Base-by-base conservation (phyloP, 2,329 filamentous ascomycete species). In the Colletotrichum lupini region DNA sequence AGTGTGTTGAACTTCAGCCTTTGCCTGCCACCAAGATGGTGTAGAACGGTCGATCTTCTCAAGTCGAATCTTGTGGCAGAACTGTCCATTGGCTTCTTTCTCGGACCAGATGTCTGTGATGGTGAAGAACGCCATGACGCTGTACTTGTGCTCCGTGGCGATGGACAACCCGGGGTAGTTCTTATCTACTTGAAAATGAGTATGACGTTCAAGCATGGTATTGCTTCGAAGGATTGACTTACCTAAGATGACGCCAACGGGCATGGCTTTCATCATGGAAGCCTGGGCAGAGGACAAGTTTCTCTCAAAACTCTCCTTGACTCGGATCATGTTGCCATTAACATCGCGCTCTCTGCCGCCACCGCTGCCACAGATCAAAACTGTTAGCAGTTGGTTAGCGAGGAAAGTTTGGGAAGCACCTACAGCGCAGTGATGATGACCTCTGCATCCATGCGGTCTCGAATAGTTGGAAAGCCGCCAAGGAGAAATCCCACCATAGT, bases 61-160 rank as follows among this genome's bases (percentile, higher is more conserved):
- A 4, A 94, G 87, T 0, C 92, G 88, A 30, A 92, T 86, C 75
- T 90, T 91, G 76, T 88, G 87, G 0, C 81, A 75, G 1, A 76
- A 78, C 6, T 81, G 77, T 2, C 78, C 79, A 1, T 83, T 74
- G 5, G 58, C 55, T 14, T 83, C 83, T 72, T 85, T 87, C 76
- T 95, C 93, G 12, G 82, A 84, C 93, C 93, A 95, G 0, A 94
- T 84, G 61, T 92, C 84, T 0, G 92, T 93, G 14, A 93, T 84
- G 61, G 91, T 89, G 79, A 94, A 95, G 79, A 87, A 91, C n/a
- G 86, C 92, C 55, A 95, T 84, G 0, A 94, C 90, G 68, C 88
- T 91, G 77, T 91, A 95, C 1, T 86, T 82, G 70, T 92, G 85
- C 0, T 88, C 87, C 8, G 92, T 82, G 30, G 84, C 82, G 1